Evolutionary conservation across 2,329 filamentous ascomycete genomes (phyloP).

Genomic region (Penicillium hordei): DNA sequence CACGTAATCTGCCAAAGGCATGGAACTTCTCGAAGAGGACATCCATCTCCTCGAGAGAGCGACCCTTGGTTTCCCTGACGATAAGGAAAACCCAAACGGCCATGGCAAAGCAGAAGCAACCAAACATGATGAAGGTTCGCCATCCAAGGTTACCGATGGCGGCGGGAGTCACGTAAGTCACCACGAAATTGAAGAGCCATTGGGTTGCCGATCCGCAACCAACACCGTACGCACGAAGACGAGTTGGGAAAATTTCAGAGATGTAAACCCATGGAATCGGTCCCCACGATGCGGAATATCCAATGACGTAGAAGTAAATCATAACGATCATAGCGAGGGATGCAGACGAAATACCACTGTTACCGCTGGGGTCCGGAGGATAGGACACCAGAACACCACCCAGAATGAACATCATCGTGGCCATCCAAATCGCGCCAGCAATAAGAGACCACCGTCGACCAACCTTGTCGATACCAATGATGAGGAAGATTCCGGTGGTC

Average conservation of each 20-base stretch:
- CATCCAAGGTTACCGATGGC: neutral
- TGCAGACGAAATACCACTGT: neutral
- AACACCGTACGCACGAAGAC: neutral
- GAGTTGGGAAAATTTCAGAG: neutral
- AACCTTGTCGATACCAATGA: constrained; percentile 83
- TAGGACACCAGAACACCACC: constrained; percentile 57
- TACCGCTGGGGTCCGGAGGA: neutral
- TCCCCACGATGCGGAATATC: constrained; percentile 29
- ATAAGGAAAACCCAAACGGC: neutral
- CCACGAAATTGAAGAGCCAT: constrained; percentile 1
- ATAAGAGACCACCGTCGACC: constrained; percentile 79
- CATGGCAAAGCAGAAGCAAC: neutral
- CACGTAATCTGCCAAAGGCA: neutral
- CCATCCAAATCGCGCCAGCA: constrained; percentile 75
- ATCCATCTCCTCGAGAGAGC: neutral
- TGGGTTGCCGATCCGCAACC: neutral
- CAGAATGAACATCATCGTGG: constrained; percentile 82
- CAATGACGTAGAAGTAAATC: constrained; percentile 46
- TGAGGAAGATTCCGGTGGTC: constrained; percentile 73
- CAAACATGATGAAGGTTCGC: neutral
- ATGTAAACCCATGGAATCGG: constrained; percentile 18
- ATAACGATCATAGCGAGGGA: constrained; percentile 25
- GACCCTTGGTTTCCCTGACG: neutral
- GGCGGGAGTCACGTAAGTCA: neutral
- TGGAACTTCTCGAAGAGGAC: neutral